Evolutionary conservation across 2,329 filamentous ascomycete genomes (phyloP).

Genomic region (Colletotrichum zoysiae): DNA sequence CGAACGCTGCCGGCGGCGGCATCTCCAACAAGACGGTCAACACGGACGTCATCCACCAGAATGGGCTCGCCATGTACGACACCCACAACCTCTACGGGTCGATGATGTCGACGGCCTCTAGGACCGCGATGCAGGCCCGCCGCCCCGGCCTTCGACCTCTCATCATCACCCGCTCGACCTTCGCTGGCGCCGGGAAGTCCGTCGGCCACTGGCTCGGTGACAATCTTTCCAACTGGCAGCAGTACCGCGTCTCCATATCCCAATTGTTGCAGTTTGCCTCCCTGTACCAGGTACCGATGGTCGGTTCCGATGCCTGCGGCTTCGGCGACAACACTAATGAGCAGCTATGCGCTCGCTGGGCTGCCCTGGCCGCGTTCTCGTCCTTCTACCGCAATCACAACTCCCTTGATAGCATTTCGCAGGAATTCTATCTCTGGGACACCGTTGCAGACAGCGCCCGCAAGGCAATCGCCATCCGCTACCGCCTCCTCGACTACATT

Average conservation of each 20-base stretch:
- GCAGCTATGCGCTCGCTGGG: constrained; percentile 77
- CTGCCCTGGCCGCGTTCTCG: constrained; percentile 75
- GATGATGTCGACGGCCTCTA: constrained; percentile 77
- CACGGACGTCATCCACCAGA: constrained; percentile 76
- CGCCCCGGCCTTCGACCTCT: constrained; percentile 75
- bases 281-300: constrained; percentile 77
- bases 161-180: constrained; percentile 82
- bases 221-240: constrained; percentile 67
- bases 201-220: constrained; percentile 73
- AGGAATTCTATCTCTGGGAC: constrained; percentile 79
- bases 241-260: constrained; percentile 59
- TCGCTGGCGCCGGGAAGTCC: constrained; percentile 76
- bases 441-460: constrained; percentile 73
- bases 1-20: constrained; percentile 52
- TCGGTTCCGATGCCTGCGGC: constrained; percentile 82
- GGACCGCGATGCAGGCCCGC: constrained; percentile 74
- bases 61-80: constrained; percentile 78
- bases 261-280: constrained; percentile 52
- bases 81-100: constrained; percentile 83
- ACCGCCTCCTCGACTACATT: constrained; percentile 83
- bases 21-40: constrained; percentile 72
- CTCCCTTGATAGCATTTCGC: constrained; percentile 56
- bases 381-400: constrained; percentile 81
- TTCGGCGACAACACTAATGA: constrained; percentile 75
- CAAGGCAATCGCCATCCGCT: constrained; percentile 79